phyloP scores from a whole-genome alignment of 2,329 filamentous ascomycete genomes.

The Lasiodiplodia theobromae region DNA sequence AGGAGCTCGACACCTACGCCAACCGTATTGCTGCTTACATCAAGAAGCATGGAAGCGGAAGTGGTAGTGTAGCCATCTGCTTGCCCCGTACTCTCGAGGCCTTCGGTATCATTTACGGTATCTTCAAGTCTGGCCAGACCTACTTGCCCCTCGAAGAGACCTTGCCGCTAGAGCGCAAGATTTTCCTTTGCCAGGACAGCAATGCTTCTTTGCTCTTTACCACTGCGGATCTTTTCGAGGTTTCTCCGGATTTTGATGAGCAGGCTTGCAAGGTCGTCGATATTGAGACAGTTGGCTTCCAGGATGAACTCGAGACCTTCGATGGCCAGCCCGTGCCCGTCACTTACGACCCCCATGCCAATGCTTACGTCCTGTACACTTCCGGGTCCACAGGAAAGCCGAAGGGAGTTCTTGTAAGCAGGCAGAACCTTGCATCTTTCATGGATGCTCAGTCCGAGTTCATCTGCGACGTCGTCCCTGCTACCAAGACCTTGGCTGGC shows the following conservation, averaged over 20 bases:
- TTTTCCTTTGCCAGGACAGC: constrained; percentile 44
- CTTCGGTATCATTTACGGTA: constrained; percentile 65
- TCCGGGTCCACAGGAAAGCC: constrained; percentile 98
- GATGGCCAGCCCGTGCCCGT: background rate
- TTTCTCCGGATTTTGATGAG: constrained; percentile 34
- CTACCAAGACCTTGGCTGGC: constrained; percentile 17
- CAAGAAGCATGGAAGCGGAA: constrained; percentile 48
- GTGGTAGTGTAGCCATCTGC: constrained; percentile 70
- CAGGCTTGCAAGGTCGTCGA: constrained; percentile 33
- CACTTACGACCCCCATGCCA: constrained; percentile 11
- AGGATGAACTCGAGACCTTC: constrained; percentile 15
- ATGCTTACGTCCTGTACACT: constrained; percentile 76
- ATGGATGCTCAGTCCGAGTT: constrained; percentile 41
- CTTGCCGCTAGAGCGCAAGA: constrained; percentile 41
- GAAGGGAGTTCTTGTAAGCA: constrained; percentile 73
- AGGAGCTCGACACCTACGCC: constrained; percentile 21
- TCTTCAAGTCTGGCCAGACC: constrained; percentile 47
- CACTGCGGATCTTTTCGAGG: constrained; percentile 29
- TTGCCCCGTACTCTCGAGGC: constrained; percentile 82
- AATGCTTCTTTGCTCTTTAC: constrained; percentile 27
- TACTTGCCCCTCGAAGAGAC: constrained; percentile 49
- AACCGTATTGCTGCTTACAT: constrained; percentile 44
- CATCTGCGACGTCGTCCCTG: constrained; percentile 37
- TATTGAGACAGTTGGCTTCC: constrained; percentile 4
- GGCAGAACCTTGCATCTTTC: constrained; percentile 34